Percentiles rank a stretch among this genome's conserved stretches.
Evolutionary conservation across 768 basidiomycete genomes (phyloP).

Genomic region (Mycena rosella): DNA sequence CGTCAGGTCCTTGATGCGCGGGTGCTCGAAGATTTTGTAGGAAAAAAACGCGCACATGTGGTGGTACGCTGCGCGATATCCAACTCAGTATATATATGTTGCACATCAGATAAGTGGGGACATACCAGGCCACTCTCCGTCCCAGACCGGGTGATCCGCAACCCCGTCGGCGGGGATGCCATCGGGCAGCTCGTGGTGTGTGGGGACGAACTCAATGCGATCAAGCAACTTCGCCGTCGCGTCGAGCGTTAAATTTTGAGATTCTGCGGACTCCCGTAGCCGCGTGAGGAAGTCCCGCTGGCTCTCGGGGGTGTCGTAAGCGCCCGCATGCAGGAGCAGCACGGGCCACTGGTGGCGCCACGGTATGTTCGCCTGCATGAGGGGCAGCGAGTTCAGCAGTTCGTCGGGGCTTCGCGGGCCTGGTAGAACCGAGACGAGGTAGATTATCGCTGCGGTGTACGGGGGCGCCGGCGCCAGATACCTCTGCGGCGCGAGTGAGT

Average conservation of each 20-base stretch:
- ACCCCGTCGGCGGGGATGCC: constrained; percentile 2
- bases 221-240: background rate
- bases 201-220: constrained; percentile 11
- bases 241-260: background rate
- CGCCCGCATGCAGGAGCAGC: constrained; percentile 16
- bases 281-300: background rate
- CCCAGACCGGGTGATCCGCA: constrained; percentile 2
- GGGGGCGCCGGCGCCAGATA: background rate
- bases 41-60: constrained; percentile 41
- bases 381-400: constrained; percentile 1
- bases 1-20: constrained; percentile 33
- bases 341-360: constrained; percentile 23
- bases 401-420: background rate
- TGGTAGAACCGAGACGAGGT: constrained; percentile 17
- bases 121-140: background rate
- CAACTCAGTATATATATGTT: background rate
- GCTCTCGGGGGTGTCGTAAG: background rate
- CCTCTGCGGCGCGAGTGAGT: background rate
- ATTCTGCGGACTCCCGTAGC: background rate
- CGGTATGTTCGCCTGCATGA: constrained; percentile 20
- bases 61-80: constrained; percentile 32
- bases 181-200: constrained; percentile 16
- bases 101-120: no score
- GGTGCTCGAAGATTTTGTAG: constrained; percentile 38
- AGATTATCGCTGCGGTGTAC: constrained; percentile 15